Evolutionary conservation across 306 rosid genomes (phyloP).

Genomic region (Prunus persica): DNA sequence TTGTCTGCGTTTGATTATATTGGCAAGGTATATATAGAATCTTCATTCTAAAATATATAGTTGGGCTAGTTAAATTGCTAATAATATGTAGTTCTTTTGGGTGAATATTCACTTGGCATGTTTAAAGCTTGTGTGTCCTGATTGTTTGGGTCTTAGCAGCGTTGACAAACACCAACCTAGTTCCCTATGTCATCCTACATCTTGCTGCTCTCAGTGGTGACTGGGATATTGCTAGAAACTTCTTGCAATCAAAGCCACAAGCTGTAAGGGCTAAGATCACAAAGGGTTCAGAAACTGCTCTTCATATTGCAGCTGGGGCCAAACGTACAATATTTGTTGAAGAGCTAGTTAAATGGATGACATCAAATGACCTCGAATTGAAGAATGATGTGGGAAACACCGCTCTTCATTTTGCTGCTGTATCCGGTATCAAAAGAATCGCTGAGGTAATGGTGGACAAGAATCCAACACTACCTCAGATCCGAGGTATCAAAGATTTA

Average conservation of each 20-base stretch:
- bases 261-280: conserved; percentile 10
- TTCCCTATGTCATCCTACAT: conserved; percentile 1
- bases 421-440: conserved; percentile 9
- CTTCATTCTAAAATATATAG: no score
- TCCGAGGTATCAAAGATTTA: background rate
- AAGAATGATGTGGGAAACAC: conserved; percentile 12
- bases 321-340: background rate
- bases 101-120: background rate
- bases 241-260: background rate
- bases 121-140: background rate
- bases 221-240: background rate
- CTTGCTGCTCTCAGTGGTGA: conserved; percentile 10
- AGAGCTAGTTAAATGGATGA: background rate
- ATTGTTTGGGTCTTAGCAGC: background rate
- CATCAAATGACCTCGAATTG: background rate
- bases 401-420: conserved; percentile 11
- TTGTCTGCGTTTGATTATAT: no score
- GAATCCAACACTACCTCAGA: background rate
- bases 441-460: conserved; percentile 3
- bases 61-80: no score
- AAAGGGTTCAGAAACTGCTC: conserved; percentile 13
- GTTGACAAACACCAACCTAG: background rate
- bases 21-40: no score
- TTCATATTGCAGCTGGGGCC: conserved; percentile 7
- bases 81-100: background rate